Percentiles rank a stretch among this genome's conserved stretches.
Evolutionary conservation across 1,284 basidiomycete genomes (phyloP).

Genomic region (Gomphus bonarii): DNA sequence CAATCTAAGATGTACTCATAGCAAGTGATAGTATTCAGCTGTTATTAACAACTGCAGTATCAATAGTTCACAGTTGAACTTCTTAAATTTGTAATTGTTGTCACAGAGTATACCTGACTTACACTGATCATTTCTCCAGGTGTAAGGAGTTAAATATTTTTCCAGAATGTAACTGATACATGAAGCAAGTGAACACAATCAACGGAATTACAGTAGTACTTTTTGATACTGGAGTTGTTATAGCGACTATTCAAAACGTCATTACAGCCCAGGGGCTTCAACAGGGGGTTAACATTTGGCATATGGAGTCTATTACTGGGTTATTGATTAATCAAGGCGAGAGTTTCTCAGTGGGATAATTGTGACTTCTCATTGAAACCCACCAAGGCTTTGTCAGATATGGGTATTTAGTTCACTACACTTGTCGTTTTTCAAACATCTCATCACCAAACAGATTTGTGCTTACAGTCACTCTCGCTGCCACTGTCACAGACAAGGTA

Average conservation of each 20-base stretch:
- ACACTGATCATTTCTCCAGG: neutral
- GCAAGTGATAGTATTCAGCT: neutral
- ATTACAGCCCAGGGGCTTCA: neutral
- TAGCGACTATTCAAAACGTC: neutral
- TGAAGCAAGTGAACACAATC: neutral
- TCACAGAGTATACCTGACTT: neutral
- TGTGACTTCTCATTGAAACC: neutral
- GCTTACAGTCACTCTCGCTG: neutral
- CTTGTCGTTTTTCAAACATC: neutral
- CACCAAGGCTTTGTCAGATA: neutral
- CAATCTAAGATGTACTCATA: no score
- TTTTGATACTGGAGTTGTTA: neutral
- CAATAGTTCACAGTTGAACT: neutral
- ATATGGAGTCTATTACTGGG: neutral
- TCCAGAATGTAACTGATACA: neutral
- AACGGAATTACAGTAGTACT: neutral
- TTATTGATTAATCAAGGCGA: neutral
- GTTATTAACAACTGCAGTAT: neutral
- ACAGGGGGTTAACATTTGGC: neutral
- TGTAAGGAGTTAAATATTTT: neutral
- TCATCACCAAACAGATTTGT: neutral
- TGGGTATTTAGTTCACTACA: neutral
- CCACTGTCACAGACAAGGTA: neutral
- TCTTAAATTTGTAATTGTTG: neutral
- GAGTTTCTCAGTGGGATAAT: neutral